Base-by-base conservation (phyloP, 2,329 filamentous ascomycete genomes). In the Penicillium italicum region DNA sequence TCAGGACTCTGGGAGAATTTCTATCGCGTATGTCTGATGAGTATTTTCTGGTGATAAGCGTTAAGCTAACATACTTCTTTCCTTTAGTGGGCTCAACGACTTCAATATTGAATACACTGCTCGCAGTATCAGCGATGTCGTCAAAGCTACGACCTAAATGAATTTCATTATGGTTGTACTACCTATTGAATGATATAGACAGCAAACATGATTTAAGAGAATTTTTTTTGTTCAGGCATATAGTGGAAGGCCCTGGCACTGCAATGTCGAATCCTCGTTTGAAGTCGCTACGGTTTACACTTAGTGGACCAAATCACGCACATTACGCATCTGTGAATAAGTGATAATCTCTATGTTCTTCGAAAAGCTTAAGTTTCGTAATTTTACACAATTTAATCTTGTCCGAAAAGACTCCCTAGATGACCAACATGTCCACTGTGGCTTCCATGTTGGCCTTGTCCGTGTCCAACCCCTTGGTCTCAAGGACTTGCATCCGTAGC, bases 1-100 rank as follows among this genome's bases (percentile, higher is more conserved):
- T 12, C 58, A 61, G 28, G 56, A 61, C 14, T 43, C 58, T 16
- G 56, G 56, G 14, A 59, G 58, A 38, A 61, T 61, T 14, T 61
- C 58, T 10, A 59, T 61, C 33, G 58, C 58, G 58, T 61, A 52
- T 4, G 58, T 53, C 18, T 40, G 5, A 30, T 11, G 1, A 9
- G 2, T 0, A 38, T 38, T 4, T 24, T 14, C 20, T 20, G 9
- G 7, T 9, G 3, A 20, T 5, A 22, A 20, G 0, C 1, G 1
- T 24, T 36, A 24, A 37, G 20, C 51, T 57, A 41, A 60, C 36
- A 28, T 28, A 7, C 37, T 8, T 33, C 6, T 28, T 41, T 48
- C 8, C 8, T 31, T 20, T 31, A 61, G 58, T 31, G 58, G 58
- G 9, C 58, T 61, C 5, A 61, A 61, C 16, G 30, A 51, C 8